Evolutionary conservation across 1,139 yeast genomes (phyloP).

Genomic region (Pichia sp.): DNA sequence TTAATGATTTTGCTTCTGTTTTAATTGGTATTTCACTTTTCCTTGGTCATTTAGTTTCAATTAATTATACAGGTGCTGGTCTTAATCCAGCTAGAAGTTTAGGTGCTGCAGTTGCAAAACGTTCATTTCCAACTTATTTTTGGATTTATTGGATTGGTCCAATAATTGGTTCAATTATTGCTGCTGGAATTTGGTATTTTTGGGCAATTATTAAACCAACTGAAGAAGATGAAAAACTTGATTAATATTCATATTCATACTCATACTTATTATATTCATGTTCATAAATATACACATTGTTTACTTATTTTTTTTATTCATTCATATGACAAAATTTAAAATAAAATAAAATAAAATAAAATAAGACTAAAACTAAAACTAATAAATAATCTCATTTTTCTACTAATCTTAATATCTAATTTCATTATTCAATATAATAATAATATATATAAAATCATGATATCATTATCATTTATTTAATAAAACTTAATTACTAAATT

Average conservation of each 20-base stretch:
- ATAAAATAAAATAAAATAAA: no score
- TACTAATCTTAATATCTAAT: no score
- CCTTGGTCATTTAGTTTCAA: conserved; percentile 75
- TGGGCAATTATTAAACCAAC: conserved; percentile 64
- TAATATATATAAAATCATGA: no score
- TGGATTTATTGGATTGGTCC: conserved; percentile 96
- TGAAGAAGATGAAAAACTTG: conserved; percentile 32
- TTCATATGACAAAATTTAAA: no score
- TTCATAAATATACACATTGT: no score
- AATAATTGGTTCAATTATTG: conserved; percentile 58
- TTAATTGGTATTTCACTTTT: conserved; percentile 79
- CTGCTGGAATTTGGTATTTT: conserved; percentile 62
- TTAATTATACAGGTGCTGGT: conserved; percentile 88
- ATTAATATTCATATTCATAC: neutral
- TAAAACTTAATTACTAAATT: no score
- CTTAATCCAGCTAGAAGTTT: conserved; percentile 86
- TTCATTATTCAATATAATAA: no score
- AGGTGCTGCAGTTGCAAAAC: conserved; percentile 63
- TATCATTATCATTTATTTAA: no score
- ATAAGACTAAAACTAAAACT: no score
- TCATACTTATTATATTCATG: no score
- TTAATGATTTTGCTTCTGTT: conserved; percentile 75
- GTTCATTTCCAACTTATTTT: conserved; percentile 71
- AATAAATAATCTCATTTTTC: no score
- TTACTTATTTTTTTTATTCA: no score